phyloP scores from a whole-genome alignment of 345 rosid species.

The Arabis alpina region DNA sequence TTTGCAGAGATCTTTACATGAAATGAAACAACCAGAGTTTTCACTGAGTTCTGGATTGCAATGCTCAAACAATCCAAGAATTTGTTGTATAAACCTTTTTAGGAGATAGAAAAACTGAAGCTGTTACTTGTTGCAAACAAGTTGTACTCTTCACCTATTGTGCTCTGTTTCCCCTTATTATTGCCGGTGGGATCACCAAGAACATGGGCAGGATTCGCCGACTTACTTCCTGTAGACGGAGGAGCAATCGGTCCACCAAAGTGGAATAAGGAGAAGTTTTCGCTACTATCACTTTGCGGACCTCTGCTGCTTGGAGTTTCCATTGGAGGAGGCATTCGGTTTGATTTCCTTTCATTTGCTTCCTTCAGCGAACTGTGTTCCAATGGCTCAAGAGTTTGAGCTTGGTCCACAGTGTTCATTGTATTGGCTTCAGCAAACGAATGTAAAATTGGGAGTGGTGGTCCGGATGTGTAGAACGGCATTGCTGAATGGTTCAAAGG shows the following conservation, averaged over 20 bases:
- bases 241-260: constrained; percentile 83
- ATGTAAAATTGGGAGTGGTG: constrained; percentile 61
- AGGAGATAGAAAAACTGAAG: constrained; percentile 69
- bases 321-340: constrained; percentile 25
- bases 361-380: constrained; percentile 44
- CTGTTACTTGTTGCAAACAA: constrained; percentile 80
- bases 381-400: constrained; percentile 42
- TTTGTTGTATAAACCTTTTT: constrained; percentile 28
- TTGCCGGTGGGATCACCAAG: constrained; percentile 53
- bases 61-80: constrained; percentile 25
- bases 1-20: constrained; percentile 33
- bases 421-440: constrained; percentile 54
- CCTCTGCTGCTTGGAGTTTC: constrained; percentile 44
- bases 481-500: constrained; percentile 53
- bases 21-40: constrained; percentile 20
- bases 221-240: constrained; percentile 54
- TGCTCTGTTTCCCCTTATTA: constrained; percentile 48
- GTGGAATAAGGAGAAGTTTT: constrained; percentile 85
- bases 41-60: constrained; percentile 30
- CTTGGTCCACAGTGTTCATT: constrained; percentile 48
- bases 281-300: constrained; percentile 42
- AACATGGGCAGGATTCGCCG: constrained; percentile 38
- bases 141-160: constrained; percentile 73
- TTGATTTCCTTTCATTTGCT: constrained; percentile 37
- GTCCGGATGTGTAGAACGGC: constrained; percentile 52